Conservation (phyloP, 352 stramenopile species). For the Globisporangium uncinulatum region DNA sequence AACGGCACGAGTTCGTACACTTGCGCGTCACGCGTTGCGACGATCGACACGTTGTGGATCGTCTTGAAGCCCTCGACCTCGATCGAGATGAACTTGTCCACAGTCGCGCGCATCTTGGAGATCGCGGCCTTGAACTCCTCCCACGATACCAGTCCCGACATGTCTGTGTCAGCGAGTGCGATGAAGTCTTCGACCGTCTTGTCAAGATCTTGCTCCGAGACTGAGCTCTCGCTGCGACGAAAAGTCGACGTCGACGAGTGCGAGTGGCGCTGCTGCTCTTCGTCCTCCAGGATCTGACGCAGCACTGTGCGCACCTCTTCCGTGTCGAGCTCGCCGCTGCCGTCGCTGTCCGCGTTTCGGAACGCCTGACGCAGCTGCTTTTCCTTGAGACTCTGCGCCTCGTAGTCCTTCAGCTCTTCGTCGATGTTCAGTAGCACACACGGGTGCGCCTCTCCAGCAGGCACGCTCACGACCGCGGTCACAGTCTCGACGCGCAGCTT, state of each 20-base stretch:
- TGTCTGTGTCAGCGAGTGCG: slow-evolving; percentile 66
- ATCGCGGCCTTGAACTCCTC: slow-evolving; percentile 86
- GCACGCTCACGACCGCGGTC: slow-evolving; percentile 45
- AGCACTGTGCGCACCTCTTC: slow-evolving; percentile 74
- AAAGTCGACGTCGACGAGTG: slow-evolving; percentile 5
- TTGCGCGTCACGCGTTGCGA: slow-evolving; percentile 63
- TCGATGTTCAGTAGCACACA: slow-evolving; percentile 58
- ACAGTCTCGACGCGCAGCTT: slow-evolving; percentile 45
- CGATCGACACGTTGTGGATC: slow-evolving; percentile 62
- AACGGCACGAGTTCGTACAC: slow-evolving; percentile 70
- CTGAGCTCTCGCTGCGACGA: slow-evolving; percentile 36
- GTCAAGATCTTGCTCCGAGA: slow-evolving; percentile 55
- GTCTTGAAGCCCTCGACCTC: slow-evolving; percentile 69
- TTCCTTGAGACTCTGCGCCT: slow-evolving; percentile 80
- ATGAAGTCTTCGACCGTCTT: slow-evolving; percentile 74
- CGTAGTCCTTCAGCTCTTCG: slow-evolving; percentile 63
- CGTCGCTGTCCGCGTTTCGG: slow-evolving; percentile 62
- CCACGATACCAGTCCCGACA: slow-evolving; percentile 74
- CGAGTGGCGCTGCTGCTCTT: slow-evolving; percentile 39
- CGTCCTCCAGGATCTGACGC: slow-evolving; percentile 61
- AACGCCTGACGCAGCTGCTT: slow-evolving; percentile 83
- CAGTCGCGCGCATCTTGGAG: slow-evolving; percentile 58
- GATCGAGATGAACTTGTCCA: slow-evolving; percentile 69
- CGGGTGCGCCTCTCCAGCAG: slow-evolving; percentile 37
- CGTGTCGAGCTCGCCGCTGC: slow-evolving; percentile 71